Base-by-base conservation (phyloP, 108 stramenopile species). In the Discostella pseudostelligera region DNA sequence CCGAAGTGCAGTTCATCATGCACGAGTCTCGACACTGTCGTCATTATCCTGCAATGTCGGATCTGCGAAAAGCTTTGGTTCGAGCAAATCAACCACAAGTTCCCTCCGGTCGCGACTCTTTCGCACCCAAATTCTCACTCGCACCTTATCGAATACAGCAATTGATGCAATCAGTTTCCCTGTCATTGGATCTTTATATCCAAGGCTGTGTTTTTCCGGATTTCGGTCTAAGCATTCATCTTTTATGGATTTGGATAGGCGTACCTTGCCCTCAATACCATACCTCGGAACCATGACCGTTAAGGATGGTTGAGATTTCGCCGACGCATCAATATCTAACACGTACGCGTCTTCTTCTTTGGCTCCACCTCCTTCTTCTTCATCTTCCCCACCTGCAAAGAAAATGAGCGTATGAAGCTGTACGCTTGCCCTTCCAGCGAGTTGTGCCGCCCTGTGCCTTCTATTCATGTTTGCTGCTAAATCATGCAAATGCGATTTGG, bases 401-500 rank as follows among this genome's bases (percentile, higher is more conserved):
- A 89, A 96, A 48, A 96, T 84, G 1, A 94, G 68, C 36, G 96
- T 97, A 56, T 96, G 90, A 20, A 98, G 80, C 61, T 90, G 88
- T 17, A 96, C 92, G 62, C 94, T 95, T 9, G 90, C 95, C 54
- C 98, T 74, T 17, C 97, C 92, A 10, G 96, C 96, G 4, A 96
- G 69, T 70, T 99, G 99, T 14, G 98, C 97, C 13, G 93, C 84
- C n/a, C 93, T 78, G 67, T 98, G 96, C 44, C 98, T 74, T 47
- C 96, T 79, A 78, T 99, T 99, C 92, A 99, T 95, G 75, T 98
- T 97, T 39, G 93, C 90, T 19, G 88, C 85, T 6, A 98, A 77
- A 62, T 97, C 96, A 63, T 96, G 95, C 49, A 98, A 54, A 46
- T 88, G 79, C n/a, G 87, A 83, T 79, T 95, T 93, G 43, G 90